A percentile compares a stretch with the other conserved stretches of the same genome.
Evolutionary conservation across 2,329 filamentous ascomycete genomes (phyloP).

Genomic region (Lachnellula subtilissima): DNA sequence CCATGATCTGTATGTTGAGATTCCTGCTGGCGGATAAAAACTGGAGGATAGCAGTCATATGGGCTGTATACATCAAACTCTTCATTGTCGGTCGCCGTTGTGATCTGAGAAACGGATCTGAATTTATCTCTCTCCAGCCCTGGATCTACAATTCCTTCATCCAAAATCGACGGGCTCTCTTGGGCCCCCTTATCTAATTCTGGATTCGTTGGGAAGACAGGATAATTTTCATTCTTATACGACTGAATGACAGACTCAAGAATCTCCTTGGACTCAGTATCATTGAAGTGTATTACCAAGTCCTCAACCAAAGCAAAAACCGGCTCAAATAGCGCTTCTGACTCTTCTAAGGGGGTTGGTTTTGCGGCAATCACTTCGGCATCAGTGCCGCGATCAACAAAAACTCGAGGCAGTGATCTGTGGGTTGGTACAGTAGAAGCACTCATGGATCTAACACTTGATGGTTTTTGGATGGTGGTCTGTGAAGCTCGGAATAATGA

Average conservation of each 20-base stretch:
- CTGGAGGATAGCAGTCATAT: constrained; percentile 9
- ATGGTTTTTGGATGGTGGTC: constrained; percentile 31
- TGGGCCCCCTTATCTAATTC: not conserved
- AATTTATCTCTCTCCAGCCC: not conserved
- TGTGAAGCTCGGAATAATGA: constrained; percentile 29
- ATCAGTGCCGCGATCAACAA: constrained; percentile 40
- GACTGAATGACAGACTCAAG: constrained; percentile 45
- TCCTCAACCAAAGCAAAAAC: constrained; percentile 52
- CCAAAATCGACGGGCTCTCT: not conserved
- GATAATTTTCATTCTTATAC: constrained; percentile 39
- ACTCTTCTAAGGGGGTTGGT: not conserved
- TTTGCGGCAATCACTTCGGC: constrained; percentile 14
- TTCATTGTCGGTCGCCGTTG: constrained; percentile 9
- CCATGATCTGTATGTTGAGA: not conserved
- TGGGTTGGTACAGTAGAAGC: not conserved
- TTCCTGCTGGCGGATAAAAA: not conserved
- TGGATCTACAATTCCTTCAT: not conserved
- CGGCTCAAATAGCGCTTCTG: constrained; percentile 28
- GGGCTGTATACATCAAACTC: constrained; percentile 10
- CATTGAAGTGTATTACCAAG: constrained; percentile 50
- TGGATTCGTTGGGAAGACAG: constrained; percentile 16
- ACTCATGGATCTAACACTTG: not conserved
- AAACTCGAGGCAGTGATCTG: constrained; percentile 13
- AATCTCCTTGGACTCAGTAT: constrained; percentile 37
- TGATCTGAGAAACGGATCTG: constrained; percentile 8